A percentile compares a stretch with the other conserved stretches of the same genome.
Conservation (phyloP, 2,329 filamentous ascomycete genomes). For the Celoporthe dispersa region DNA sequence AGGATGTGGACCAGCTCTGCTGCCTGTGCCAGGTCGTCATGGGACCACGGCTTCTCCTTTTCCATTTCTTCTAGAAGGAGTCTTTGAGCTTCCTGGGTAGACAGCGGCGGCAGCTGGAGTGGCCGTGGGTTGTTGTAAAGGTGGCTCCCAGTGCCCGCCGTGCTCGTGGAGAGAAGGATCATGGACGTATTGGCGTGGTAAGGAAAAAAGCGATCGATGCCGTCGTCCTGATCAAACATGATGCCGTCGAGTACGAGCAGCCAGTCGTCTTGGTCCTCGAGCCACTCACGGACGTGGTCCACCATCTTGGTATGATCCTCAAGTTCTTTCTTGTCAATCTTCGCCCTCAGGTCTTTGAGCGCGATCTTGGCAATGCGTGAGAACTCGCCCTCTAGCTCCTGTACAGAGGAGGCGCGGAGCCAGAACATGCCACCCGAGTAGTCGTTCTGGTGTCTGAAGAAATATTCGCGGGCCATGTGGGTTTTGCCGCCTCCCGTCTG, state of each 20-base stretch:
- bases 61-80: slow-evolving; percentile 67
- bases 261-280: slow-evolving; percentile 66
- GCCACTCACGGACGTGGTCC: slow-evolving; percentile 63
- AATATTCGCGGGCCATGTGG: slow-evolving; percentile 70
- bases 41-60: slow-evolving; percentile 57
- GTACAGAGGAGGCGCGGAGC: slow-evolving; percentile 64
- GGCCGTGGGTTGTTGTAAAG: slow-evolving; percentile 62
- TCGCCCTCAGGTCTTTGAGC: slow-evolving; percentile 48
- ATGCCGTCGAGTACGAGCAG: slow-evolving; percentile 70
- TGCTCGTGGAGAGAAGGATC: slow-evolving; percentile 71
- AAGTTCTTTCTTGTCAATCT: slow-evolving; percentile 45
- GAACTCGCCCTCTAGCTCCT: slow-evolving; percentile 64
- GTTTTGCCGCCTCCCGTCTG: slow-evolving; percentile 71
- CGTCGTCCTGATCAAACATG: slow-evolving; percentile 62
- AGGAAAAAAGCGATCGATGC: slow-evolving; percentile 66
- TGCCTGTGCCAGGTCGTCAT: slow-evolving; percentile 60
- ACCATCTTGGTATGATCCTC: slow-evolving; percentile 54
- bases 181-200: slow-evolving; percentile 65
- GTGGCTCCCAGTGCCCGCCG: slow-evolving; percentile 57
- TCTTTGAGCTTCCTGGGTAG: slow-evolving; percentile 60
- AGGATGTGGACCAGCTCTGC: slow-evolving; percentile 67
- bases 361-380: slow-evolving; percentile 68
- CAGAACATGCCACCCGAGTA: slow-evolving; percentile 73
- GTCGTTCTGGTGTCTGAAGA: slow-evolving; percentile 60
- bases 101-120: slow-evolving; percentile 59